Conservation (phyloP, 768 basidiomycete genomes). For the Boletellus ananas region DNA sequence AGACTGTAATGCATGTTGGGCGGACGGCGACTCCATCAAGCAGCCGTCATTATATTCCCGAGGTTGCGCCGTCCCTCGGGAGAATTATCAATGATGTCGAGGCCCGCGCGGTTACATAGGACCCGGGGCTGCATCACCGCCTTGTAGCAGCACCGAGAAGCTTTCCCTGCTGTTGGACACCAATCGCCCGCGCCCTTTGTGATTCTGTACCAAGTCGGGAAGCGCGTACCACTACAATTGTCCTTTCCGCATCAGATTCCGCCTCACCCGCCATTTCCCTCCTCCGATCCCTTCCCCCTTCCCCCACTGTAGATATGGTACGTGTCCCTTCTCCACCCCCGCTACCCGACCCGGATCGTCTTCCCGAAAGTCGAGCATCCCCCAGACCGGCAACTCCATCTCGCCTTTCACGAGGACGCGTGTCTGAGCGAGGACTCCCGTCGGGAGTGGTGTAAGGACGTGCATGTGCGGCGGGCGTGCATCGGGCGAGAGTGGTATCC, state of each 20-base stretch:
- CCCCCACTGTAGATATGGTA: constrained; percentile 80
- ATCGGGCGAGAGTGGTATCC: constrained; percentile 15
- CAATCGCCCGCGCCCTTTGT: too few relatives aligned
- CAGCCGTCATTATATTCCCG: too few relatives aligned
- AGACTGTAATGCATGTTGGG: too few relatives aligned
- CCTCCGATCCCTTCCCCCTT: constrained; percentile 67
- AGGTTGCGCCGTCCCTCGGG: too few relatives aligned
- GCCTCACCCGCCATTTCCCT: constrained; percentile 67
- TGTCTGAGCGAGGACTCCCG: constrained; percentile 36
- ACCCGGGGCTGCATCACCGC: too few relatives aligned
- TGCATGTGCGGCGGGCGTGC: constrained; percentile 49
- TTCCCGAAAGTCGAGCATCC: constrained; percentile 70
- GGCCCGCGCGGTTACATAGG: too few relatives aligned
- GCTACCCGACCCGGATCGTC: constrained; percentile 41
- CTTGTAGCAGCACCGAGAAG: too few relatives aligned
- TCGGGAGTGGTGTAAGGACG: constrained; percentile 74
- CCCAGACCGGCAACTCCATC: constrained; percentile 83
- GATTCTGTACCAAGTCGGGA: too few relatives aligned
- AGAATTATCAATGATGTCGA: too few relatives aligned
- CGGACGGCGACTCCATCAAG: too few relatives aligned
- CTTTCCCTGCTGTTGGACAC: too few relatives aligned
- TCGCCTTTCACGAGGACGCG: constrained; percentile 73
- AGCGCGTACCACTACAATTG: constrained; percentile 46
- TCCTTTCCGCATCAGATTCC: constrained; percentile 83
- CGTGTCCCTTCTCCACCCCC: constrained; percentile 48